Evolutionary conservation across 169 alveolate genomes (phyloP).

Genomic region (Plasmodium gonderi): DNA sequence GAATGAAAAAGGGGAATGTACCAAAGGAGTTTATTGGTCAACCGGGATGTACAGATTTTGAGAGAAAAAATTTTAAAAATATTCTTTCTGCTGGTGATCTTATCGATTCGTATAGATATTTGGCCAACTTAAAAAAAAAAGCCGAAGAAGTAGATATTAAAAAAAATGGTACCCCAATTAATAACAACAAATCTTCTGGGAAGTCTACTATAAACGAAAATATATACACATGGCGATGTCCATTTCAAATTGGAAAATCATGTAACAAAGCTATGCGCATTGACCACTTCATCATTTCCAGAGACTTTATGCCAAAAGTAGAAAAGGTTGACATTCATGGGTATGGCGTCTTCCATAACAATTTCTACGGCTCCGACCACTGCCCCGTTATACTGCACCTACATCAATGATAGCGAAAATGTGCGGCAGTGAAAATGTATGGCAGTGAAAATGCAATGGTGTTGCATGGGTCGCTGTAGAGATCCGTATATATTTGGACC

Average conservation of each 20-base stretch:
- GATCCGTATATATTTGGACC: too few relatives aligned
- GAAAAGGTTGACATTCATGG: slow-evolving; percentile 56
- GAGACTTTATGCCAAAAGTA: slow-evolving; percentile 10
- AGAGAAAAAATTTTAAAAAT: slow-evolving; percentile 40
- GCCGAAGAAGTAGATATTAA: neutral
- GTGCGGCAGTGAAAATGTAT: neutral
- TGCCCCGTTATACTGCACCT: slow-evolving; percentile 67
- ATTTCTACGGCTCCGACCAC: slow-evolving; percentile 71
- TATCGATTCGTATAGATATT: slow-evolving; percentile 46
- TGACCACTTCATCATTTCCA: slow-evolving; percentile 62
- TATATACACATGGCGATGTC: slow-evolving; percentile 71
- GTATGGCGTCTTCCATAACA: slow-evolving; percentile 44
- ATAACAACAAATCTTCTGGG: slow-evolving; percentile 15
- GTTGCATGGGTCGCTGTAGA: too few relatives aligned
- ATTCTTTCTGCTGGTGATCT: slow-evolving; percentile 43
- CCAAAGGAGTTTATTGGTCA: slow-evolving; percentile 67
- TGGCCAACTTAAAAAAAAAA: neutral
- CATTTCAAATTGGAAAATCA: slow-evolving; percentile 46
- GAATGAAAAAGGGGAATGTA: slow-evolving; percentile 67
- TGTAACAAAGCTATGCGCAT: slow-evolving; percentile 69
- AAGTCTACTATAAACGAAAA: slow-evolving; percentile 26
- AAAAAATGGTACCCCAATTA: neutral
- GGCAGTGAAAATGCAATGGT: neutral
- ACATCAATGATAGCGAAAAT: neutral
- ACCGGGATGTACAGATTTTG: slow-evolving; percentile 73